Percentiles rank a stretch among this genome's conserved stretches.
Conservation (phyloP, 352 stramenopile species). For the Phytophthora palmivora region DNA sequence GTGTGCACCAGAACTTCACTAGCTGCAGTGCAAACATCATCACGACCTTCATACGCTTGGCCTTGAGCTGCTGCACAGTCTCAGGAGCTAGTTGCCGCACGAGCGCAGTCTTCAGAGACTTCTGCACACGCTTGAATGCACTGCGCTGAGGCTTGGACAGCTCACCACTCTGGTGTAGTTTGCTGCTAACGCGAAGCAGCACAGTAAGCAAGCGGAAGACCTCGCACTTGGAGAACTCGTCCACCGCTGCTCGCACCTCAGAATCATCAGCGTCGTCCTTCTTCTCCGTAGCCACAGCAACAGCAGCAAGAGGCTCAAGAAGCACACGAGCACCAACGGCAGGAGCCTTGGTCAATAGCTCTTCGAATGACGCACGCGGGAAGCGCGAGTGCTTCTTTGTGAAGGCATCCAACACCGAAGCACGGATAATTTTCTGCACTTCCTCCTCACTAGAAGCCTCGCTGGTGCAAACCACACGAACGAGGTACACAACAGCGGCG, state of each 20-base stretch:
- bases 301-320: conserved; percentile 54
- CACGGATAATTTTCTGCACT: conserved; percentile 41
- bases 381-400: conserved; percentile 89
- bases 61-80: conserved; percentile 57
- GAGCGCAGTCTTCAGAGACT: conserved; percentile 50
- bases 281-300: conserved; percentile 49
- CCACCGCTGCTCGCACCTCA: conserved; percentile 39
- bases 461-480: conserved; percentile 53
- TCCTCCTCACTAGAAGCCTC: conserved; percentile 27
- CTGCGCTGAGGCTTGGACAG: conserved; percentile 37
- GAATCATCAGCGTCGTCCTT: conserved; percentile 29
- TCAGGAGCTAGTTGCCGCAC: conserved; percentile 51
- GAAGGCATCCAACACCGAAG: conserved; percentile 60
- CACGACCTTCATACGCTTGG: conserved; percentile 83
- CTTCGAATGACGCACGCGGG: conserved; percentile 70
- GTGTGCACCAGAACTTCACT: conserved; percentile 62
- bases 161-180: conserved; percentile 31
- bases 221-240: conserved; percentile 84
- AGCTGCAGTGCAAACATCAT: conserved; percentile 73
- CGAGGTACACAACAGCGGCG: conserved; percentile 63
- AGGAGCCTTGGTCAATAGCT: conserved; percentile 68
- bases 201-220: conserved; percentile 78
- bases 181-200: conserved; percentile 49
- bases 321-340: conserved; percentile 59
- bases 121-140: conserved; percentile 44